phyloP scores from a whole-genome alignment of 2,329 filamentous ascomycete genomes.

The Colletotrichum chrysophilum region DNA sequence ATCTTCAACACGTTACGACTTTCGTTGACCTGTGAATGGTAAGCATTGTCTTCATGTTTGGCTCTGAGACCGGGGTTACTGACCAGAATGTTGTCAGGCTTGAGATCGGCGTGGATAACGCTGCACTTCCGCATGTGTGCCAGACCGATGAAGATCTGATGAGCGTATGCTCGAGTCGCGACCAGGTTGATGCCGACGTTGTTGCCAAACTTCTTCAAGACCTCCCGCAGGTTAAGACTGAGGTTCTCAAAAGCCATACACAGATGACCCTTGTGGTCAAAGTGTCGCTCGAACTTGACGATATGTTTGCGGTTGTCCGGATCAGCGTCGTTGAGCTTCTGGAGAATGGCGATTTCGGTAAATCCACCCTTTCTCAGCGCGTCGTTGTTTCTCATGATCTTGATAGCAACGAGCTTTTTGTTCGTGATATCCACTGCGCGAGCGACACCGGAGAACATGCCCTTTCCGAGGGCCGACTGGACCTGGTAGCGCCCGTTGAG shows the following conservation, averaged over 20 bases:
- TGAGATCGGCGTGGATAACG: slow-evolving; percentile 94
- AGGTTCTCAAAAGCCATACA: slow-evolving; percentile 98
- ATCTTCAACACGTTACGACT: slow-evolving; percentile 87
- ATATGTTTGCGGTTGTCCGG: slow-evolving; percentile 90
- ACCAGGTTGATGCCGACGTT: slow-evolving; percentile 90
- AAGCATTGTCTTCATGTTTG: slow-evolving; percentile 18
- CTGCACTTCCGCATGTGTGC: slow-evolving; percentile 89
- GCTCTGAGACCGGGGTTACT: slow-evolving; percentile 25
- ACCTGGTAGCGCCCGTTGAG: slow-evolving; percentile 90
- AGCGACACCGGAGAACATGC: slow-evolving; percentile 97
- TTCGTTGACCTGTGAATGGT: slow-evolving; percentile 70
- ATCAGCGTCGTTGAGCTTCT: slow-evolving; percentile 85
- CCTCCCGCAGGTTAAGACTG: slow-evolving; percentile 89
- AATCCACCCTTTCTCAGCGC: slow-evolving; percentile 89
- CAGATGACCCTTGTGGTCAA: slow-evolving; percentile 93
- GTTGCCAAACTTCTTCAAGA: slow-evolving; percentile 94
- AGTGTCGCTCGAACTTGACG: slow-evolving; percentile 84
- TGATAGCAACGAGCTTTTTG: slow-evolving; percentile 86
- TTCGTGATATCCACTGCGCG: slow-evolving; percentile 80
- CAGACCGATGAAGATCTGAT: slow-evolving; percentile 91
- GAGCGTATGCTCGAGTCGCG: slow-evolving; percentile 87
- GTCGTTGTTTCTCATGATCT: slow-evolving; percentile 97
- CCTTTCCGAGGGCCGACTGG: slow-evolving; percentile 84
- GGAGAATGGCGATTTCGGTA: slow-evolving; percentile 92
- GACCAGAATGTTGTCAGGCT: slow-evolving; percentile 95